A percentile compares a stretch with the other conserved stretches of the same genome.
Evolutionary conservation across 176 grass and related monocot species (phyloP).

Genomic region (Calamus simplicifolius): DNA sequence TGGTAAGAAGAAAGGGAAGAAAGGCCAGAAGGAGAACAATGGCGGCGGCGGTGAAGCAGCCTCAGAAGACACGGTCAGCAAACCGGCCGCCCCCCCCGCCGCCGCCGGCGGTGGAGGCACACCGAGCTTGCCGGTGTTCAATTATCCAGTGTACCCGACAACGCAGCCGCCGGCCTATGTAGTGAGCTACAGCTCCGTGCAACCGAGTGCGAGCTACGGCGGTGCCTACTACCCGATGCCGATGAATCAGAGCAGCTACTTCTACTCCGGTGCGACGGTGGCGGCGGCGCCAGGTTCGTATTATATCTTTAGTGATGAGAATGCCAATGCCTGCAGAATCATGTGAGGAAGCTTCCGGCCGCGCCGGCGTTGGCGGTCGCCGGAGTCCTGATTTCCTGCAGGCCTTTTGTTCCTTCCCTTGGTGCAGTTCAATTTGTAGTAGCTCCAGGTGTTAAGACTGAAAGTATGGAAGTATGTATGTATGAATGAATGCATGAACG

Average conservation of each 20-base stretch:
- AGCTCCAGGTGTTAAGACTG: no score
- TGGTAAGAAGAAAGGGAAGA: constrained; percentile 66
- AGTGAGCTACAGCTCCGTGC: constrained; percentile 67
- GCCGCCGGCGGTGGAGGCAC: neutral
- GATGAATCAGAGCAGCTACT: constrained; percentile 34
- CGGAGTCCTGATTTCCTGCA: no score
- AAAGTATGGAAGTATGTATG: no score
- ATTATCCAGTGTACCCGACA: constrained; percentile 30
- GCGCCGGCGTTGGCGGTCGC: no score
- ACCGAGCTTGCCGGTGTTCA: constrained; percentile 3
- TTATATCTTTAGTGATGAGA: constrained; percentile 98
- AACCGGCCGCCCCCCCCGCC: neutral
- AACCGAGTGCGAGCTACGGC: constrained; percentile 40
- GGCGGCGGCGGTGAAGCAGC: constrained; percentile 13
- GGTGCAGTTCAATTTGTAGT: no score
- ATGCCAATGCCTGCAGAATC: constrained; percentile 80
- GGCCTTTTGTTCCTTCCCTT: no score
- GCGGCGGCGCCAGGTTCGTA: constrained; percentile 53
- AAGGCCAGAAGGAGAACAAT: constrained; percentile 18
- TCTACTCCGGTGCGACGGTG: constrained; percentile 47
- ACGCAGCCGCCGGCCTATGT: constrained; percentile 42
- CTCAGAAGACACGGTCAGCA: constrained; percentile 13
- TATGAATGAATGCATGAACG: no score
- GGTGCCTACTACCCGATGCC: constrained; percentile 39
- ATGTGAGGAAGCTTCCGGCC: constrained; percentile 37